Evolutionary conservation across 2,329 filamentous ascomycete species (phyloP).

Genomic region (Diaporthe nobilis): DNA sequence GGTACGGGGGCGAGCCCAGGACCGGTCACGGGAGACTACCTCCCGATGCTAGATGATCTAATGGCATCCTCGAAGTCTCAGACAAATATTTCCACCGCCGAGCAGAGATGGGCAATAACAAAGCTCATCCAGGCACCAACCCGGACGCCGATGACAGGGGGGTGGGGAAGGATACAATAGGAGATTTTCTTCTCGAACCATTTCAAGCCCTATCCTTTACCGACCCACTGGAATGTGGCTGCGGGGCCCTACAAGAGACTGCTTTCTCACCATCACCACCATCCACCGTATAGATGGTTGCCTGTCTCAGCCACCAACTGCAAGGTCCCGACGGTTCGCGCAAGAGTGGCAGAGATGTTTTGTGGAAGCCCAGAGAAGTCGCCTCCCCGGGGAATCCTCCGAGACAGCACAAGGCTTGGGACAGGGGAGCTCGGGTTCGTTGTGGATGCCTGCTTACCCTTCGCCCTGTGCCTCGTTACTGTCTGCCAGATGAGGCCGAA

Average conservation of each 20-base stretch:
- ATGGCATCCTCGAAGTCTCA: slow-evolving; percentile 30
- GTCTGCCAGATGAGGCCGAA: slow-evolving; percentile 27
- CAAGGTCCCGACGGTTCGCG: slow-evolving; percentile 18
- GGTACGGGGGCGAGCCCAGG: slow-evolving; percentile 23
- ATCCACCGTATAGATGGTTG: slow-evolving; percentile 20
- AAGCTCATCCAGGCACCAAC: slow-evolving; percentile 3
- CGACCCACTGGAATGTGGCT: slow-evolving; percentile 36
- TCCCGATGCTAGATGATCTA: slow-evolving; percentile 4
- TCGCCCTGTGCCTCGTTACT: background rate
- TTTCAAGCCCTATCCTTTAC: slow-evolving; percentile 33
- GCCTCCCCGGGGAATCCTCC: slow-evolving; percentile 1
- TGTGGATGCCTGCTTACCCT: slow-evolving; percentile 14
- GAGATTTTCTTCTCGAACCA: slow-evolving; percentile 20
- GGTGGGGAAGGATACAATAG: background rate
- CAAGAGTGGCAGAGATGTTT: background rate
- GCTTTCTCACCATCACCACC: slow-evolving; percentile 6
- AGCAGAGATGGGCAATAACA: slow-evolving; percentile 1
- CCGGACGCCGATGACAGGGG: slow-evolving; percentile 20
- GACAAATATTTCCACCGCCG: slow-evolving; percentile 31
- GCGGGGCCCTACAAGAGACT: slow-evolving; percentile 22
- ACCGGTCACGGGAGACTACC: slow-evolving; percentile 6
- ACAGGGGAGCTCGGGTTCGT: background rate
- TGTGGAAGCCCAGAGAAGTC: slow-evolving; percentile 14
- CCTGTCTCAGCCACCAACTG: slow-evolving; percentile 28
- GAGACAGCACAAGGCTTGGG: slow-evolving; percentile 14